phyloP scores from a whole-genome alignment of 2,329 filamentous ascomycete genomes.

The Neofusicoccum parvum region DNA sequence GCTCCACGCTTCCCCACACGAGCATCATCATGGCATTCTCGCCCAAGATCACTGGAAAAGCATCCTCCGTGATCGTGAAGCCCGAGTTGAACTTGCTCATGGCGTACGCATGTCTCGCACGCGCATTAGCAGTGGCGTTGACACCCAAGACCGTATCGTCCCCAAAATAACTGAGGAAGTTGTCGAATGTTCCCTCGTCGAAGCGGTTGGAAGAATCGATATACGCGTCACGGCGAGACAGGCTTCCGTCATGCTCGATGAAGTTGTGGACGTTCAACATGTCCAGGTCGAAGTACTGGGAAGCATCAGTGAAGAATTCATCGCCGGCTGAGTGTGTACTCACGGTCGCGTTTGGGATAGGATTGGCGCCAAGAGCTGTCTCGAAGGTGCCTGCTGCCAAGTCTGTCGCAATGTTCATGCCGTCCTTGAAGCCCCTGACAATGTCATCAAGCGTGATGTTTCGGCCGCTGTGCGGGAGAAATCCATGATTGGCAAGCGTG shows the following conservation, averaged over 20 bases:
- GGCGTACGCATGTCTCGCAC: neutral
- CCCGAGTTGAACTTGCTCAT: neutral
- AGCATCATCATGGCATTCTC: too few species aligned
- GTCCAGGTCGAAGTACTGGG: constrained; percentile 31
- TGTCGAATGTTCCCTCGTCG: neutral
- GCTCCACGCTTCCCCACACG: too few species aligned
- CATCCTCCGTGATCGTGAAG: neutral
- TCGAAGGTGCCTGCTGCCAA: neutral
- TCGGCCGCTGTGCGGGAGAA: constrained; percentile 37
- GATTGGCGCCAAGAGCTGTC: neutral
- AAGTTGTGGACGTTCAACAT: constrained; percentile 35
- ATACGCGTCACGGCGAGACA: constrained; percentile 26
- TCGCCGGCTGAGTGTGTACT: neutral
- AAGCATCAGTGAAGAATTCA: neutral
- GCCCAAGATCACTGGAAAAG: too few species aligned
- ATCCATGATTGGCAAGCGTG: constrained; percentile 35
- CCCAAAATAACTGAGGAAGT: neutral
- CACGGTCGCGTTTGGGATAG: neutral
- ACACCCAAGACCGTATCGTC: neutral
- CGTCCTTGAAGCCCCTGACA: constrained; percentile 19
- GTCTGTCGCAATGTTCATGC: neutral
- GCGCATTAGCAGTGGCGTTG: neutral
- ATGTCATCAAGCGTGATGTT: constrained; percentile 33
- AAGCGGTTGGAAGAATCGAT: neutral
- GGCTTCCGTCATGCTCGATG: constrained; percentile 40